phyloP scores from a whole-genome alignment of 2,329 filamentous ascomycete genomes.

The Fusarium annulatum region DNA sequence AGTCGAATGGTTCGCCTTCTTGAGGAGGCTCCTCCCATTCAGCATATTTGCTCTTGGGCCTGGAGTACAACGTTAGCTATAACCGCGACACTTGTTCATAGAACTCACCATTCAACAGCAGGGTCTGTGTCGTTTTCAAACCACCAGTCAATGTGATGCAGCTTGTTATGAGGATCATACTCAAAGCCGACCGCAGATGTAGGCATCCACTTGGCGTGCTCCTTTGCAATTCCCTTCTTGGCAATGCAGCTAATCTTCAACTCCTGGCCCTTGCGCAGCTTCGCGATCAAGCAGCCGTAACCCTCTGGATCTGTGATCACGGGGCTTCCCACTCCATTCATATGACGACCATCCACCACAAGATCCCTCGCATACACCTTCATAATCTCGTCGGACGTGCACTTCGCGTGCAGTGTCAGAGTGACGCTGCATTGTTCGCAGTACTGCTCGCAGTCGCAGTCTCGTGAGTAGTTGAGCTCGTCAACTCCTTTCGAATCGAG shows the following conservation, averaged over 20 bases:
- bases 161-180: slow-evolving; percentile 97
- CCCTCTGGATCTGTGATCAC: slow-evolving; percentile 86
- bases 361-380: slow-evolving; percentile 94
- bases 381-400: slow-evolving; percentile 88
- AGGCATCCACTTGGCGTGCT: slow-evolving; percentile 98
- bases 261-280: slow-evolving; percentile 90
- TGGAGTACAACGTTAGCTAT: slow-evolving; percentile 50
- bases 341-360: slow-evolving; percentile 74
- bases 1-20: slow-evolving; percentile 90
- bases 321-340: slow-evolving; percentile 83
- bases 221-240: slow-evolving; percentile 98
- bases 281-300: slow-evolving; percentile 86
- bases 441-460: slow-evolving; percentile 96
- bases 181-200: slow-evolving; percentile 94
- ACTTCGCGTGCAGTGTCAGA: slow-evolving; percentile 85
- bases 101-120: slow-evolving; percentile 81
- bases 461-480: slow-evolving; percentile 85
- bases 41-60: slow-evolving; percentile 84
- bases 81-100: not conserved
- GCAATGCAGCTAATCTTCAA: slow-evolving; percentile 91
- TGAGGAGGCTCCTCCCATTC: slow-evolving; percentile 82
- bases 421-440: slow-evolving; percentile 92
- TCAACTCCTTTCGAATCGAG: slow-evolving; percentile 87
- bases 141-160: slow-evolving; percentile 93
- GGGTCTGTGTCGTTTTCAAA: slow-evolving; percentile 81